Percentiles rank a stretch among this genome's conserved stretches.
Conservation (phyloP, 768 basidiomycete species). For the Gyrodon lividus region DNA sequence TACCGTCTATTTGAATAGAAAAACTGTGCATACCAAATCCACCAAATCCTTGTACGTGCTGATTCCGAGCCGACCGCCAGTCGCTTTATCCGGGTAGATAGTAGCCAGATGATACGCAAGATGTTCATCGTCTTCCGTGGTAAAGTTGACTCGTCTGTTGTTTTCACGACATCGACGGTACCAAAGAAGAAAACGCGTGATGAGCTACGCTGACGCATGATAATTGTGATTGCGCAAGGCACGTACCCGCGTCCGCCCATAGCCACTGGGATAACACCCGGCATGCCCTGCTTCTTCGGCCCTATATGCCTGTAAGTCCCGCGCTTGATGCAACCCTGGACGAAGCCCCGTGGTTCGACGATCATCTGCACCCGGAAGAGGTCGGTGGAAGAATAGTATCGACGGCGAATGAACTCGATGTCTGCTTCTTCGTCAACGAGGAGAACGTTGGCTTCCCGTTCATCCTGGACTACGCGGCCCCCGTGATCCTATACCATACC, state of each 20-base stretch:
- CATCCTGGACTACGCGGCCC: conserved; percentile 15
- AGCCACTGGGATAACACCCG: conserved; percentile 13
- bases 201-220: not conserved
- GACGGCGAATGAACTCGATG: conserved; percentile 22
- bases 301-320: conserved; percentile 12
- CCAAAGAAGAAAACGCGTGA: not conserved
- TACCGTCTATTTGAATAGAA: not conserved
- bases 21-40: conserved; percentile 42
- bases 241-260: conserved; percentile 1
- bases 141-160: conserved; percentile 35
- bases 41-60: conserved; percentile 44
- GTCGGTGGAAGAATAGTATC: conserved; percentile 24
- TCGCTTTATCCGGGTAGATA: conserved; percentile 36
- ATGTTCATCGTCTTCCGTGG: conserved; percentile 39
- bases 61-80: conserved; percentile 47
- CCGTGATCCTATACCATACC: conserved; percentile 20
- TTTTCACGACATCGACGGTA: not conserved
- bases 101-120: conserved; percentile 51
- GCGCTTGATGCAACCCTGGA: conserved; percentile 18
- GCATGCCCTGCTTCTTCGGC: conserved; percentile 18
- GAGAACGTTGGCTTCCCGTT: conserved; percentile 22
- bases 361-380: conserved; percentile 16
- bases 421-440: conserved; percentile 31
- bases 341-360: conserved; percentile 27
- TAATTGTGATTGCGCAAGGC: not conserved